phyloP scores from a whole-genome alignment of 805 yeast species.

The Wickerhamiella allomyrinae region DNA sequence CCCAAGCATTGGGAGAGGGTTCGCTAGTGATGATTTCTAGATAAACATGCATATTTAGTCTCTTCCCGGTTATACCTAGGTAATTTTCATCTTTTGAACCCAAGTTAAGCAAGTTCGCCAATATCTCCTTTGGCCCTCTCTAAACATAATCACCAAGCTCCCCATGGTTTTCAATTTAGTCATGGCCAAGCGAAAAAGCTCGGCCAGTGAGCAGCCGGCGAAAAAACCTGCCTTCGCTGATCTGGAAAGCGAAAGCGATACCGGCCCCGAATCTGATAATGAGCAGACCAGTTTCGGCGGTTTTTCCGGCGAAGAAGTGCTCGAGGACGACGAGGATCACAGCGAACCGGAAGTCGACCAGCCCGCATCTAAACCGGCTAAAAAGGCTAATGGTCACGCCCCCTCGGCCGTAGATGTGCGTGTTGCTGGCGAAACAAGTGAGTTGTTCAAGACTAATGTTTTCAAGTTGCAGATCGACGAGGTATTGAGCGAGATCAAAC shows the following conservation, averaged over 20 bases:
- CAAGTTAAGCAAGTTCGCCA: no score
- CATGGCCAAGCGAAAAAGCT: slow-evolving; percentile 1
- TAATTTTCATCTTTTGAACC: no score
- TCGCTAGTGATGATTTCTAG: no score
- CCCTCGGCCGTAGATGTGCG: slow-evolving; percentile 57
- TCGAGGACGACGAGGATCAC: slow-evolving; percentile 5
- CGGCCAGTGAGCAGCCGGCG: background rate
- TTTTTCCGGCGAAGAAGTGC: background rate
- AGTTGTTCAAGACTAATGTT: slow-evolving; percentile 83
- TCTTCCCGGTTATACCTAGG: no score
- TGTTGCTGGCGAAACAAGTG: slow-evolving; percentile 85
- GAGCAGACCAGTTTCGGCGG: background rate
- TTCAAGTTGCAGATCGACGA: slow-evolving; percentile 94
- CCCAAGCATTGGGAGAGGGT: no score
- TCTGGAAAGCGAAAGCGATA: background rate
- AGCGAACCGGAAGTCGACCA: background rate
- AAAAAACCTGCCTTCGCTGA: background rate
- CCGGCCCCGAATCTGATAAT: background rate
- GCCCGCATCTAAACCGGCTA: no score
- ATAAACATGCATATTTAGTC: no score
- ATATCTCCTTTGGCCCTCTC: no score
- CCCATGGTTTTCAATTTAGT: background rate
- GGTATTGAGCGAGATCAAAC: slow-evolving; percentile 59
- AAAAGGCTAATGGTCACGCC: background rate
- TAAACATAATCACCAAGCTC: no score